These are phyloP conservation scores for Ophiognomonia clavigignenti-juglandacearum DNA, from an alignment of 2,329 filamentous ascomycete genomes.

Conservation along the genomic window DNA sequence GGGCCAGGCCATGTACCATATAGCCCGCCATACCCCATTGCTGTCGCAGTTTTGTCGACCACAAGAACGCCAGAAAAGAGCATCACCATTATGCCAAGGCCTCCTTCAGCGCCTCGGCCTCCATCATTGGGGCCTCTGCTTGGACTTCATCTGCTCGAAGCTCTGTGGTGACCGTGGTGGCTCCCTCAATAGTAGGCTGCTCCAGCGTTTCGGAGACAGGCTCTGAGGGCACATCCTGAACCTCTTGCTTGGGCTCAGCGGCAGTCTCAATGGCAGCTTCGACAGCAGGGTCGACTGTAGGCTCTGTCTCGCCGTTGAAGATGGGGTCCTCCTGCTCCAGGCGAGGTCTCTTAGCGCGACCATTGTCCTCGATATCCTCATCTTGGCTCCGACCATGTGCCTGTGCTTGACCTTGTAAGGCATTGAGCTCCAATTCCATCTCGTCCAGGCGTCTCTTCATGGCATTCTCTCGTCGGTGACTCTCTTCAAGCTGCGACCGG, in stretches of 20 bases:
- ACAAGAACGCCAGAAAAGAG: not conserved
- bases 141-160: not conserved
- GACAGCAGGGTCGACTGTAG: too few species aligned
- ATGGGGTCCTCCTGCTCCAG: constrained; percentile 19
- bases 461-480: constrained; percentile 72
- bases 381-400: too few species aligned
- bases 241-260: not conserved
- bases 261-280: too few species aligned
- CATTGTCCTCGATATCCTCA: constrained; percentile 16
- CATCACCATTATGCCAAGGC: not conserved
- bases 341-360: constrained; percentile 26
- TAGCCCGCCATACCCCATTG: too few species aligned
- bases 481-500: constrained; percentile 66
- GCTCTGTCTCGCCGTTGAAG: not conserved
- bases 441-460: constrained; percentile 80
- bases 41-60: not conserved
- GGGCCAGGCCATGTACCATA: too few species aligned
- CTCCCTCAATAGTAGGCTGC: not conserved
- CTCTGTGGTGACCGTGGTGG: not conserved
- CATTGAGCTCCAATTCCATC: constrained; percentile 57
- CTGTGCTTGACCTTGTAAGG: constrained; percentile 8
- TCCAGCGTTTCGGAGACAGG: constrained; percentile 1
- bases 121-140: not conserved
- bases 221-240: not conserved
- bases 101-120: not conserved